Base-by-base conservation (phyloP, 495 filamentous ascomycete species). In the Venustampulla echinocandica region DNA sequence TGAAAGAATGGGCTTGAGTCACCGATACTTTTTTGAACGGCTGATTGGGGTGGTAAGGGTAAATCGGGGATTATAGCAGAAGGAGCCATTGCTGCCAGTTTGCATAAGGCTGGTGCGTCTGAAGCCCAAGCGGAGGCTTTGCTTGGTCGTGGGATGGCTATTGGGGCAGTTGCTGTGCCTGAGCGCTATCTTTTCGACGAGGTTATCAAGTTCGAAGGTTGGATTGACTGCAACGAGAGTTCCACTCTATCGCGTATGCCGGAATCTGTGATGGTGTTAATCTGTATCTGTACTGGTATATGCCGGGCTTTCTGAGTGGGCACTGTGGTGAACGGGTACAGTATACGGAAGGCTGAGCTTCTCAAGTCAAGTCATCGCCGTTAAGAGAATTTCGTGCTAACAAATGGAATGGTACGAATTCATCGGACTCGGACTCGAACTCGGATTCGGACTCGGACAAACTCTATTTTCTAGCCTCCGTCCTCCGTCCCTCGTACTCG, bases 11-110 rank as follows among this genome's bases (percentile, higher is more conserved):
- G 10, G 17, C 42, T 38, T 10, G 46, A 33, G 7, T 25, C 17
- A 7, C 45, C 18, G 18, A 54, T 22, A 6, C 17, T 18, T 20
- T 50, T 41, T 39, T 51, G 35, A 10, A 54, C 24, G 4, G 47
- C 35, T 27, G 54, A 57, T 11, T 23, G 21, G 15, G 39, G 39
- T 18, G 39, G 39, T 18, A 42, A 30, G n/a, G n/a, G n/a, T n/a
- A n/a, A 18, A 39, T 39, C 36, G 15, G 36, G 27, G 13, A 13
- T 13, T 30, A 36, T 50, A 15, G 47, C 47, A 2, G 47, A 44
- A n/a, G 47, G 47, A 9, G 53, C 33, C 47, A 51, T 55, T 30
- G n/a, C 39, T 33, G 10, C 3, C 10, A 17, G 14, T 4, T 39
- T 14, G 36, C 27, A 30, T 7, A 30, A 7, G 27, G 27, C 13